Evolutionary conservation across 768 basidiomycete genomes (phyloP).

Genomic region (Lepiota brunneoincarnata): DNA sequence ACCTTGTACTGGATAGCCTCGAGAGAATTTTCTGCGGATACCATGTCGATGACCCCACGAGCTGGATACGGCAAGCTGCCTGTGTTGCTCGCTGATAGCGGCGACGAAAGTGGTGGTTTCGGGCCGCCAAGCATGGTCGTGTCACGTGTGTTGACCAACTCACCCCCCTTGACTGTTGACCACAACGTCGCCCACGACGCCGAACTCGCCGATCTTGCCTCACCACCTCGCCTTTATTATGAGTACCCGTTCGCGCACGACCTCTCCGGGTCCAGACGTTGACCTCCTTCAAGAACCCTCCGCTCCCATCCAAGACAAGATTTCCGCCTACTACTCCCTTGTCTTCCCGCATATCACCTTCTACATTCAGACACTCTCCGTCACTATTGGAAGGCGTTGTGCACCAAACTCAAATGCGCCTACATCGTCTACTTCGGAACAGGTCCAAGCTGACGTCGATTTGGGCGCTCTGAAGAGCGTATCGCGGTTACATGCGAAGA

Average conservation of each 20-base stretch:
- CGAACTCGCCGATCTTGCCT: slow-evolving; percentile 20
- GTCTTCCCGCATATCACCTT: slow-evolving; percentile 95
- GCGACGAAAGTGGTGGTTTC: slow-evolving; percentile 12
- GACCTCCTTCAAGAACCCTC: slow-evolving; percentile 27
- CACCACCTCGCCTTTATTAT: slow-evolving; percentile 22
- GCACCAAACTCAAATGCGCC: slow-evolving; percentile 48
- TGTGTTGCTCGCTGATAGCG: slow-evolving; percentile 3
- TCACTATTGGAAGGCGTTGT: slow-evolving; percentile 92
- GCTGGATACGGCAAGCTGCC: slow-evolving; percentile 7
- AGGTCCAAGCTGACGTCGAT: slow-evolving; percentile 76
- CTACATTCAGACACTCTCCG: slow-evolving; percentile 92
- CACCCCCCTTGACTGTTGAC: slow-evolving; percentile 24
- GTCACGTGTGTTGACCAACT: slow-evolving; percentile 26
- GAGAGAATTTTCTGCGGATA: slow-evolving; percentile 31
- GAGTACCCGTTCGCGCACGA: slow-evolving; percentile 43
- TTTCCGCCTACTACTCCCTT: slow-evolving; percentile 90
- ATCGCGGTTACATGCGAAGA: slow-evolving; percentile 93
- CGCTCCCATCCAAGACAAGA: slow-evolving; percentile 62
- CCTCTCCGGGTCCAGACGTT: slow-evolving; percentile 29
- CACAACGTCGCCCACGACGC: slow-evolving; percentile 24
- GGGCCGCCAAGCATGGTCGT: slow-evolving; percentile 6
- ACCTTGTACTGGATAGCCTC: slow-evolving; percentile 47
- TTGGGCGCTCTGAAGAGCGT: slow-evolving; percentile 96
- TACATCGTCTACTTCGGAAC: slow-evolving; percentile 57
- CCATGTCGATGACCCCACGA: slow-evolving; percentile 21